Base-by-base conservation (phyloP, 306 rosid genomes). In the Lathyrus sativus region DNA sequence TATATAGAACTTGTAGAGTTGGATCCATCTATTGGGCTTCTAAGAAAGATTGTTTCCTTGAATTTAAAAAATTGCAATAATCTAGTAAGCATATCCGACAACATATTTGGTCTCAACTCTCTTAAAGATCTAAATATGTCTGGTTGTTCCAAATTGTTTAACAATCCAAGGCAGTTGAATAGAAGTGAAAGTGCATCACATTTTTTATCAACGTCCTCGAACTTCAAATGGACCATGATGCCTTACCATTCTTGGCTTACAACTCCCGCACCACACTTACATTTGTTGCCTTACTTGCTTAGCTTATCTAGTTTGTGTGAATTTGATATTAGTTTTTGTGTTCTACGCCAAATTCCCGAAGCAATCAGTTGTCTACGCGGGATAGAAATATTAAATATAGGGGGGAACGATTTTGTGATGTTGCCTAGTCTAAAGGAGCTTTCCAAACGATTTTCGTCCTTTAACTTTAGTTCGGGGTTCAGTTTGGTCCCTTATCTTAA, bases 11-110 rank as follows among this genome's bases (percentile, higher is more conserved):
- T 63, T 11, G 43, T 5, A 9, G 5, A 6, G 5, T 6, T 73
- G 0, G 7, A 41, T 53, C 8, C 65, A 26, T 73, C 71, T 6
- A 63, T 51, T 53, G 77, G 14, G 9, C 6, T 8, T 63, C 15
- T 41, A 29, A 31, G 7, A 57, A 57, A 57, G 22, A 41, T 31
- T 57, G 63, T 29, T 57, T 57, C 3, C 22, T 28, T 57, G 63
- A 31, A 57, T 31, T 7, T 57, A 15, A 7, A 57, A n/a, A 3
- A 1, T 12, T 57, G 63, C 63, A 3, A 57, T 0, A 57, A n/a
- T 57, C 41, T 57, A 28, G 11, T 7, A 7, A 57, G 22, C 63
- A 41, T 4, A 51, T 9, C 68, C 3, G 11, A 19, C 17, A 11
- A 7, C 18, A 41, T 62, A 39, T 62, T 62, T 6, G 18, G 12